Evolutionary conservation across 2,329 filamentous ascomycete genomes (phyloP).

Genomic region (Beauveria caledonica): DNA sequence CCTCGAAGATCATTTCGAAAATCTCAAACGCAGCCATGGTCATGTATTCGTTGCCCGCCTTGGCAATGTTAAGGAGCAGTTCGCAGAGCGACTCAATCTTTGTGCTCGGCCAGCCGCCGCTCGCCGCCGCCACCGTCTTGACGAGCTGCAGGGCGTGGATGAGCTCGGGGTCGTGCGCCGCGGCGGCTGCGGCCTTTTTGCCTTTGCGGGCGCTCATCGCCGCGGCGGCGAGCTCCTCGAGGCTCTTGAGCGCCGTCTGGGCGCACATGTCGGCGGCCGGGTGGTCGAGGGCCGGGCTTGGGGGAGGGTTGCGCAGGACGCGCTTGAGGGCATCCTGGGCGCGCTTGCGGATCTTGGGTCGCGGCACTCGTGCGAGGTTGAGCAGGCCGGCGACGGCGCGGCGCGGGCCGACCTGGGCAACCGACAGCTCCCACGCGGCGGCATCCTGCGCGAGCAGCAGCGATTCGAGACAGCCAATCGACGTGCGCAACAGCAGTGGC

Average conservation of each 20-base stretch:
- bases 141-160: constrained; percentile 90
- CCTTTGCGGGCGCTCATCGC: constrained; percentile 54
- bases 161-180: constrained; percentile 65
- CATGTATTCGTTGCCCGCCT: constrained; percentile 87
- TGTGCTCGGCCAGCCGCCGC: constrained; percentile 90
- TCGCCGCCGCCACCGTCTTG: constrained; percentile 78
- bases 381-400: constrained; percentile 81
- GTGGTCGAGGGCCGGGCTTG: constrained; percentile 87
- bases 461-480: constrained; percentile 90
- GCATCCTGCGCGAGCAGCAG: constrained; percentile 83
- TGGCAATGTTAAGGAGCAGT: constrained; percentile 77
- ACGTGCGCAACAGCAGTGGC: constrained; percentile 75
- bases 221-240: constrained; percentile 64
- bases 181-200: constrained; percentile 50
- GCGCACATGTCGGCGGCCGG: constrained; percentile 95
- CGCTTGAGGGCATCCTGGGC: constrained; percentile 82
- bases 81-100: constrained; percentile 92
- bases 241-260: constrained; percentile 73
- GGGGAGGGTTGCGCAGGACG: constrained; percentile 76
- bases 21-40: constrained; percentile 96
- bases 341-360: constrained; percentile 89
- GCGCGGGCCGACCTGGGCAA: constrained; percentile 75
- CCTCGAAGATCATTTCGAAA: constrained; percentile 92
- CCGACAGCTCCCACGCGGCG: constrained; percentile 77
- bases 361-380: constrained; percentile 72